Conservation (phyloP, 441 rosid genomes). For the Eutrema salsugineum region DNA sequence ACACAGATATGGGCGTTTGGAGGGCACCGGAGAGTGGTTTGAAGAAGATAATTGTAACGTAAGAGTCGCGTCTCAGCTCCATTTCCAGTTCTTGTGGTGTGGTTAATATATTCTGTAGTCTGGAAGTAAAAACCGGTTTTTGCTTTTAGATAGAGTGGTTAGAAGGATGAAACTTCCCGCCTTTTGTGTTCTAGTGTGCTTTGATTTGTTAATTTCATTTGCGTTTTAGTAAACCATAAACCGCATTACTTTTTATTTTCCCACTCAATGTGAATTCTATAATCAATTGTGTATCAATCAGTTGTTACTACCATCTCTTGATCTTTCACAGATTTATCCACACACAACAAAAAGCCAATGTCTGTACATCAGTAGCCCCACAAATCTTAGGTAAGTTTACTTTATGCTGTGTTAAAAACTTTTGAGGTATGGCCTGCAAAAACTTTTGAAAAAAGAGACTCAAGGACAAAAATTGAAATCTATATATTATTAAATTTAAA, state of each 20-base stretch:
- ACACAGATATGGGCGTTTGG: slow-evolving; percentile 89
- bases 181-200: slow-evolving; percentile 1
- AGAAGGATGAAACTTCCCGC: slow-evolving; percentile 3
- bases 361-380: too few relatives aligned
- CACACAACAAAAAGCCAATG: too few relatives aligned
- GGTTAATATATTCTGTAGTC: slow-evolving; percentile 5
- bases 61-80: slow-evolving; percentile 4
- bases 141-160: slow-evolving; percentile 20
- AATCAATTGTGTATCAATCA: background rate
- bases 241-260: background rate
- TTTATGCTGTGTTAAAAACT: too few relatives aligned
- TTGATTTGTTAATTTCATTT: slow-evolving; percentile 18
- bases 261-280: background rate
- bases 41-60: slow-evolving; percentile 17
- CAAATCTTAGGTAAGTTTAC: too few relatives aligned
- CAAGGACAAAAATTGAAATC: too few relatives aligned
- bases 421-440: too few relatives aligned
- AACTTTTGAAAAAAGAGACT: too few relatives aligned
- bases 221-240: background rate
- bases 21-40: slow-evolving; percentile 69
- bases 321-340: too few relatives aligned
- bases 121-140: slow-evolving; percentile 20
- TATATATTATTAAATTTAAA: too few relatives aligned
- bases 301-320: background rate
- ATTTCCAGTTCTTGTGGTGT: slow-evolving; percentile 12